These are phyloP conservation scores for Naganishia vishniacii DNA, from an alignment of 768 basidiomycete species.

Conservation along the genomic window DNA sequence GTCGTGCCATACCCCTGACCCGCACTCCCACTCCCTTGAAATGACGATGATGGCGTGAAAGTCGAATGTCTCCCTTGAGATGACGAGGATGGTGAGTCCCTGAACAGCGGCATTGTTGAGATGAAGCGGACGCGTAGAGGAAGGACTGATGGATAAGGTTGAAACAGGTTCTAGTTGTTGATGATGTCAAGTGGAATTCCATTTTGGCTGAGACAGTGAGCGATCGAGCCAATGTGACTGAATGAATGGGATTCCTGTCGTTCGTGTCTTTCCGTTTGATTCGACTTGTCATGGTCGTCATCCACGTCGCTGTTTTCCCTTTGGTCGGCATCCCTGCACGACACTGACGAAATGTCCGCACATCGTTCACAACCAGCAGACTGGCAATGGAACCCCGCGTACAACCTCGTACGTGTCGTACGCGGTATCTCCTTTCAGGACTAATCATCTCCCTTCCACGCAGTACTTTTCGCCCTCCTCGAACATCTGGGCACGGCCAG, in stretches of 20 bases:
- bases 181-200: not conserved
- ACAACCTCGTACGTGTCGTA: not conserved
- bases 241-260: too few relatives aligned
- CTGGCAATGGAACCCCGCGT: slow-evolving; percentile 1
- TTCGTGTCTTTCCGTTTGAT: too few relatives aligned
- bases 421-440: too few relatives aligned
- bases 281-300: too few relatives aligned
- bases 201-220: too few relatives aligned
- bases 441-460: not conserved
- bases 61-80: not conserved
- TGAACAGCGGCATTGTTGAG: not conserved
- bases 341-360: too few relatives aligned
- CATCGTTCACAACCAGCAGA: not conserved
- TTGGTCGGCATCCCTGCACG: too few relatives aligned
- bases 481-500: not conserved
- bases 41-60: not conserved
- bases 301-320: too few relatives aligned
- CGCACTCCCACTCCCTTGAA: not conserved
- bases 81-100: not conserved
- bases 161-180: not conserved
- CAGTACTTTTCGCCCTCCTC: slow-evolving; percentile 2
- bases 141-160: not conserved
- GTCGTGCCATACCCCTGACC: not conserved
- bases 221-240: too few relatives aligned
- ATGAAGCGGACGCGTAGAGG: not conserved